Evolutionary conservation across 495 filamentous ascomycete species (phyloP).

Genomic region (Aspergillus diversus): DNA sequence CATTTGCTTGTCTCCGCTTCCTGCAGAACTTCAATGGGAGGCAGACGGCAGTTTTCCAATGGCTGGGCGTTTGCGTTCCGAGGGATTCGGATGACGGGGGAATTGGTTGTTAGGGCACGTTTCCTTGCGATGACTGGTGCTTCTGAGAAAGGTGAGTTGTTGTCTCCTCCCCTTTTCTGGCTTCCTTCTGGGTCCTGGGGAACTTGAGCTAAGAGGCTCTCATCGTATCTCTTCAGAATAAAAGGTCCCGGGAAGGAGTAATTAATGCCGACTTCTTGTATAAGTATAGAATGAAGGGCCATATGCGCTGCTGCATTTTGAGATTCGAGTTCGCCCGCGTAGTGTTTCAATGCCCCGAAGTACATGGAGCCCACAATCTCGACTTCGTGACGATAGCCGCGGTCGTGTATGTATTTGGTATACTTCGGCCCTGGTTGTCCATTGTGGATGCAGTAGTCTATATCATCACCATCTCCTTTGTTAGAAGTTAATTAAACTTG

Average conservation of each 20-base stretch:
- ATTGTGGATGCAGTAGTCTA: conserved; percentile 34
- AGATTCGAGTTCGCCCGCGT: conserved; percentile 27
- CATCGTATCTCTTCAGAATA: conserved; percentile 8
- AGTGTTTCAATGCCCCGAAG: conserved; percentile 21
- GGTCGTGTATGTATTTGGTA: conserved; percentile 20
- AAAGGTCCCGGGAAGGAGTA: conserved; percentile 3
- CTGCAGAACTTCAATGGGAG: conserved; percentile 15
- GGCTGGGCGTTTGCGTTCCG: conserved; percentile 31
- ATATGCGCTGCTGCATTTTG: conserved; percentile 35
- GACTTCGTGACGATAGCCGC: conserved; percentile 32
- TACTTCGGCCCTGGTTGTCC: conserved; percentile 26
- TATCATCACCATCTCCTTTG: background rate
- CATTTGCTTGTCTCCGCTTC: conserved; percentile 20
- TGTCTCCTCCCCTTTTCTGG: background rate
- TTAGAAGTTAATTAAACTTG: background rate
- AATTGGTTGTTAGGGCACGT: conserved; percentile 1
- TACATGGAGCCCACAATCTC: conserved; percentile 23
- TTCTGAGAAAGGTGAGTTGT: background rate
- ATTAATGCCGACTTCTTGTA: conserved; percentile 5
- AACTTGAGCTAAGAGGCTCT: conserved; percentile 15
- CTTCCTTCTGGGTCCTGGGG: conserved; percentile 14
- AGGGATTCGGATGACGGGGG: background rate
- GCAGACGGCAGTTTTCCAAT: conserved; percentile 26
- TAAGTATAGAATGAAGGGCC: conserved; percentile 31
- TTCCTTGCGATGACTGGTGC: background rate